A percentile compares a stretch with the other conserved stretches of the same genome.
Evolutionary conservation across 139 green algal genomes (phyloP).

Genomic region (Nannochloris sp.): DNA sequence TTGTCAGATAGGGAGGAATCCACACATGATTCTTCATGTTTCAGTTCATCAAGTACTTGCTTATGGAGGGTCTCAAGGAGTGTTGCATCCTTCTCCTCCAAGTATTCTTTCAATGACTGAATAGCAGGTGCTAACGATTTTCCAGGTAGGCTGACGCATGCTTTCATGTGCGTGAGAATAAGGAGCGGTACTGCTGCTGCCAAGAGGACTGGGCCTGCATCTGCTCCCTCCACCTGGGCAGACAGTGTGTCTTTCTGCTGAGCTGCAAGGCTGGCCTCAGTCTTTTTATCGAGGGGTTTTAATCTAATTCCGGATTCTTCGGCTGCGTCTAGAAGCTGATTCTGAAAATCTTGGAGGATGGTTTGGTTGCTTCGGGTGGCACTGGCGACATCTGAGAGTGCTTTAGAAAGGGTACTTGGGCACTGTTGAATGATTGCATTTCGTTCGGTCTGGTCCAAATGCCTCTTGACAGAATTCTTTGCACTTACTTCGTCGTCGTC

Average conservation of each 20-base stretch:
- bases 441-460: background rate
- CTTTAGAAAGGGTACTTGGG: too few species aligned
- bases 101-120: constrained; percentile 41
- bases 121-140: constrained; percentile 34
- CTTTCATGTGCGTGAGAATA: constrained; percentile 27
- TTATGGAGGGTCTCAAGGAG: constrained; percentile 18
- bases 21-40: background rate
- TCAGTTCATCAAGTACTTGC: constrained; percentile 10
- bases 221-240: constrained; percentile 22
- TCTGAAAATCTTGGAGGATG: constrained; percentile 11
- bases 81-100: constrained; percentile 28
- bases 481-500: background rate
- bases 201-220: constrained; percentile 45
- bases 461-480: constrained; percentile 14
- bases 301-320: constrained; percentile 52
- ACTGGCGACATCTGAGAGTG: too few species aligned
- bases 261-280: constrained; percentile 37
- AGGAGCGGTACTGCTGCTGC: constrained; percentile 60
- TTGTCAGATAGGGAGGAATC: background rate
- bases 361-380: constrained; percentile 2
- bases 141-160: constrained; percentile 43
- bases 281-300: constrained; percentile 66
- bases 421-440: background rate
- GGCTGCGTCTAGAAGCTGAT: constrained; percentile 36
- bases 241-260: constrained; percentile 25